phyloP scores from a whole-genome alignment of 2,329 filamentous ascomycete genomes.

The Trichocomaceae sp. region DNA sequence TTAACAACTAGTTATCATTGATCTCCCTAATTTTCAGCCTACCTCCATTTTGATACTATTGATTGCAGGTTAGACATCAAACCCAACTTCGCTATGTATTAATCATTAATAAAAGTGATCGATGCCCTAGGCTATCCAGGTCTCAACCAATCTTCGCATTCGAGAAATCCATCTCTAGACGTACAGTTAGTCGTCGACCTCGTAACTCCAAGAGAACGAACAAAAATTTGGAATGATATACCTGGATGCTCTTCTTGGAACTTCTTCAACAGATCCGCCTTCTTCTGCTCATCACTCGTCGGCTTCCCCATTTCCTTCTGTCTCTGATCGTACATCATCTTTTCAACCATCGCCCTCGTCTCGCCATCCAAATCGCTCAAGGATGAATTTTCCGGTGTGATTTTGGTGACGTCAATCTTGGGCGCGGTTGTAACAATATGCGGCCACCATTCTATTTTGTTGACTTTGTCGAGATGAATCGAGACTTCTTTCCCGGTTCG shows the following conservation, averaged over 20 bases:
- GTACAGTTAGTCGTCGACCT: constrained; percentile 11
- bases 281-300: constrained; percentile 91
- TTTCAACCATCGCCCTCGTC: constrained; percentile 96
- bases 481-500: constrained; percentile 64
- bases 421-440: constrained; percentile 83
- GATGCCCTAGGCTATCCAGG: background rate
- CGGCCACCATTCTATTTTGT: constrained; percentile 98
- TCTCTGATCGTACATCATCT: constrained; percentile 99
- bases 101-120: background rate
- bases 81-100: background rate
- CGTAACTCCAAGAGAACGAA: background rate
- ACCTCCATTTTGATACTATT: background rate
- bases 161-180: constrained; percentile 59
- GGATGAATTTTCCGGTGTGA: constrained; percentile 86
- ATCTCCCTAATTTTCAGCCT: background rate
- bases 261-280: constrained; percentile 84
- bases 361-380: constrained; percentile 89
- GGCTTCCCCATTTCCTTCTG: constrained; percentile 91
- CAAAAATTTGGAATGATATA: constrained; percentile 17
- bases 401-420: constrained; percentile 91
- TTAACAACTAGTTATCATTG: background rate
- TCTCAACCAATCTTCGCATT: constrained; percentile 54
- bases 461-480: constrained; percentile 88
- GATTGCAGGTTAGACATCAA: background rate
- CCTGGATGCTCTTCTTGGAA: constrained; percentile 73